Evolutionary conservation across 2,329 filamentous ascomycete species (phyloP), one percentile per base, ranked within the genome.

Genomic region (Diaporthe vexans): DNA sequence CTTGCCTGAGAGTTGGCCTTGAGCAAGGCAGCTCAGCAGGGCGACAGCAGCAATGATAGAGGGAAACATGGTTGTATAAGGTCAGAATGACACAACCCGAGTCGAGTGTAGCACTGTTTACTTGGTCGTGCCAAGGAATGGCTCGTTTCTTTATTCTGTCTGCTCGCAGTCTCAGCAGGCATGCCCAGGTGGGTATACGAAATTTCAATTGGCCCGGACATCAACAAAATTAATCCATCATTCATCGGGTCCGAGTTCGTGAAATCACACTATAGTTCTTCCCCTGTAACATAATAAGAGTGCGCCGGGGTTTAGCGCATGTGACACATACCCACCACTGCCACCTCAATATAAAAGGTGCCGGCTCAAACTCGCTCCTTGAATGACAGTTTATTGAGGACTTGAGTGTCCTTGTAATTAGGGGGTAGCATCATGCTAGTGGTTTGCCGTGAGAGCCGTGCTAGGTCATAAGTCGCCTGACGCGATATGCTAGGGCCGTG

Each of bases 1-100:
- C 9, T 78, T 79, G 70, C 84, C 85, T 8, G 82, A 81, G 37
- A 87, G 81, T 73, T 86, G 83, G 37, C 82, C 84, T 19, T 58
- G 24, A 33, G 52, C 75, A 48, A 56, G 48, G n/a, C 51, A 54
- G 71, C 59, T 19, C 17, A 63, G 15, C 15, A 73, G n/a, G 21
- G 59, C 51, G 13, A 58, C 19, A 46, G 24, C 17, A 26, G 59
- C 17, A 19, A 63, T n/a, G 9, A 63, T 33, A 17, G 24, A 63
- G 24, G 4, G 24, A n/a, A 63, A 24, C 59, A 63, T 63, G 10
- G 6, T 63, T 33, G 37, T 29, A 61, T 21, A 48, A 40, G 6
- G 24, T 11, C 10, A 4, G 40, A 26, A 19, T 21, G 26, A 48
- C 10, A 33, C 40, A 21, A 15, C 1, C 3, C 17, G 3, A 15